A percentile compares a stretch with the other conserved stretches of the same genome.
These are phyloP conservation scores for Solanum paucissectum DNA, from an alignment of 257 asterid species.

Conservation along the genomic window DNA sequence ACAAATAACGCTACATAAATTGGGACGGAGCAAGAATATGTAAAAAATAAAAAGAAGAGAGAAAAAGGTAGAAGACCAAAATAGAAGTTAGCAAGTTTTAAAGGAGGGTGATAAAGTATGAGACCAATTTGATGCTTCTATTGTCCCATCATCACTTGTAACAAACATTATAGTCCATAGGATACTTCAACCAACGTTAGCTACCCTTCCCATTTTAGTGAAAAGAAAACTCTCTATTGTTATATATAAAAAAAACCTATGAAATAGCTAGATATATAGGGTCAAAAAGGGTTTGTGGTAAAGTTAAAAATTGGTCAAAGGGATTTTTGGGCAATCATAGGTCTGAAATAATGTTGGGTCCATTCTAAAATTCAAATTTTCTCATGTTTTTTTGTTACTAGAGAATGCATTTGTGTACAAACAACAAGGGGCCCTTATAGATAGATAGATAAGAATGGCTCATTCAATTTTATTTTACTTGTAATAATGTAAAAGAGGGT, in stretches of 20 bases:
- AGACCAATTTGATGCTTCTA: neutral
- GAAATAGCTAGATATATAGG: neutral
- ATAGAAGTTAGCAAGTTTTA: neutral
- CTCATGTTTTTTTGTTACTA: constrained; percentile 4
- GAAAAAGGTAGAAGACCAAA: neutral
- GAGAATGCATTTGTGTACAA: neutral
- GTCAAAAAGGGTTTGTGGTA: neutral
- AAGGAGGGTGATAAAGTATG: neutral
- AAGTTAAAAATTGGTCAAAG: constrained; percentile 11
- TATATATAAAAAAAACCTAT: neutral
- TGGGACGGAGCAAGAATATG: neutral
- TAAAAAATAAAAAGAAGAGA: too few relatives aligned
- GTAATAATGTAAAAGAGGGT: neutral
- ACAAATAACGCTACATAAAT: too few relatives aligned
- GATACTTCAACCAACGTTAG: neutral
- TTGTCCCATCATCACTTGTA: neutral
- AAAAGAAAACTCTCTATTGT: neutral
- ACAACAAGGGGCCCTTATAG: neutral
- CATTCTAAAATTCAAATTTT: constrained; percentile 7
- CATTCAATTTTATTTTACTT: neutral
- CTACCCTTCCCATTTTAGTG: constrained; percentile 1
- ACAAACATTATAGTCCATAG: neutral
- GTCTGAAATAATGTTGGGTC: constrained; percentile 17
- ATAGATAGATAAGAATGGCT: neutral
- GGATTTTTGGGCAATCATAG: constrained; percentile 10